Conservation (phyloP, 1,139 yeast species). For the Debaryomyces sp. region DNA sequence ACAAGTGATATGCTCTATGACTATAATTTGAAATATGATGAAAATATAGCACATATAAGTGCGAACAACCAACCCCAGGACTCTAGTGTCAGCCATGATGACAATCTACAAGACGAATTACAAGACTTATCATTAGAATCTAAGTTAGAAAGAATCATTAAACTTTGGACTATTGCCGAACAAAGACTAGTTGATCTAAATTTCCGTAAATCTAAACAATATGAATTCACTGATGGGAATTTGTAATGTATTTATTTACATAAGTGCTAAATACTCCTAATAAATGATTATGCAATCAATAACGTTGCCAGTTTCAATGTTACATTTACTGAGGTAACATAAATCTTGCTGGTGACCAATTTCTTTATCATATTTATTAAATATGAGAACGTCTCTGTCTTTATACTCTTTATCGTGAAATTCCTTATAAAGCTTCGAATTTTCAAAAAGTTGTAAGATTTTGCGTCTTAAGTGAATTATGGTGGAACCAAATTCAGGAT, state of each 20-base stretch:
- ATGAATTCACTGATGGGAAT: constrained; percentile 18
- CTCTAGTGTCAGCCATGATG: constrained; percentile 16
- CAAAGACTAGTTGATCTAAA: constrained; percentile 47
- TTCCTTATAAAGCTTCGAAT: constrained; percentile 46
- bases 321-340: constrained; percentile 59
- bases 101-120: constrained; percentile 22
- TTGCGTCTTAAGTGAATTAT: constrained; percentile 61
- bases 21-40: constrained; percentile 11
- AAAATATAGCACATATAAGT: constrained; percentile 12
- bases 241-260: constrained; percentile 4
- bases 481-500: constrained; percentile 73
- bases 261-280: constrained; percentile 6
- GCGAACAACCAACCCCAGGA: constrained; percentile 14
- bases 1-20: constrained; percentile 11
- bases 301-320: constrained; percentile 68
- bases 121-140: constrained; percentile 41
- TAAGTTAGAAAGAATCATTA: constrained; percentile 56
- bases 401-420: constrained; percentile 22
- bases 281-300: constrained; percentile 48
- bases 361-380: constrained; percentile 31
- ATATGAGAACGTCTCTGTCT: constrained; percentile 28
- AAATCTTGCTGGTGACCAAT: constrained; percentile 35
- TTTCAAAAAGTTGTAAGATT: constrained; percentile 53
- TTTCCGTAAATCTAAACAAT: constrained; percentile 34
- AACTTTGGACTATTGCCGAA: constrained; percentile 65